Evolutionary conservation across 768 basidiomycete species (phyloP).

Genomic region (Termitomyces sp.): DNA sequence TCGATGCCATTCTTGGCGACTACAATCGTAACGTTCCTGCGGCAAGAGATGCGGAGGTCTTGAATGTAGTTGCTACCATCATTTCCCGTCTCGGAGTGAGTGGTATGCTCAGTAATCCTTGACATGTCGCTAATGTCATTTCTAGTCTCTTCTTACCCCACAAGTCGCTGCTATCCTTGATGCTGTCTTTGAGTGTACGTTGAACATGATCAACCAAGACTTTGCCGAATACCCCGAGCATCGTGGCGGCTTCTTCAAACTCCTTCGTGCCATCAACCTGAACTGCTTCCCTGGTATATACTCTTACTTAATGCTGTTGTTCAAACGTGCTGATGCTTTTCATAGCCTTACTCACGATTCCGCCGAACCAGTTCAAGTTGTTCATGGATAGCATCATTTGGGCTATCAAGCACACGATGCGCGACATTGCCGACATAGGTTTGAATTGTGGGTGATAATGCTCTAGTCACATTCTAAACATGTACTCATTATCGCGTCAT

Average conservation of each 20-base stretch:
- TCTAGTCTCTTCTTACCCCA: conserved; percentile 78
- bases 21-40: conserved; percentile 92
- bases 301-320: neutral
- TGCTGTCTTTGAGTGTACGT: conserved; percentile 94
- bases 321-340: conserved; percentile 7
- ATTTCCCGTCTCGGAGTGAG: conserved; percentile 83
- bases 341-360: conserved; percentile 77
- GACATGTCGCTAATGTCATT: conserved; percentile 10
- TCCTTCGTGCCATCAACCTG: conserved; percentile 87
- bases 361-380: conserved; percentile 92
- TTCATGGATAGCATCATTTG: conserved; percentile 98
- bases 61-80: conserved; percentile 97
- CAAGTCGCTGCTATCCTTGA: conserved; percentile 95
- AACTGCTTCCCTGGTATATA: conserved; percentile 89
- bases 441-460: conserved; percentile 55
- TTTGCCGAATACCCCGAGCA: conserved; percentile 99
- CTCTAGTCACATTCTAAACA: conserved; percentile 1
- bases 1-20: conserved; percentile 97
- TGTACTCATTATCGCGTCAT: conserved; percentile 7
- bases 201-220: conserved; percentile 99
- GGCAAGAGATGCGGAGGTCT: conserved; percentile 93
- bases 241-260: conserved; percentile 94
- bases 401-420: conserved; percentile 99
- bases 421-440: conserved; percentile 94
- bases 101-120: neutral